A percentile compares a stretch with the other conserved stretches of the same genome.
phyloP scores from a whole-genome alignment of 2,329 filamentous ascomycete genomes.

The Pestalotiopsis sp. region DNA sequence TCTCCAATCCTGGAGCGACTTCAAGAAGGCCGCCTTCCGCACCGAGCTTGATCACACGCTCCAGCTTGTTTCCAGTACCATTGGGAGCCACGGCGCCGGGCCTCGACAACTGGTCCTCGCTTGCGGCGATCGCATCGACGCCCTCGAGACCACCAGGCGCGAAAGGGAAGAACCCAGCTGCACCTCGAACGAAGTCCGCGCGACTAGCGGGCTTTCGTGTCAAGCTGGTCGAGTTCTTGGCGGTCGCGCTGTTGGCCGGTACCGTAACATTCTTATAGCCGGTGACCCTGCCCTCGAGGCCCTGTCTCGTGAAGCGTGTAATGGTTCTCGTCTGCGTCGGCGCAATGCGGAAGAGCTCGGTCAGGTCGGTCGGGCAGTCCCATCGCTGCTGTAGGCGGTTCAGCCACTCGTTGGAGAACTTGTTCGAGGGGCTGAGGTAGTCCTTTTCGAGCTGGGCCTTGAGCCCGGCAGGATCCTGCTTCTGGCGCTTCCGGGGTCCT shows the following conservation, averaged over 20 bases:
- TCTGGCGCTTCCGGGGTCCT: conserved; percentile 42
- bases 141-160: conserved; percentile 86
- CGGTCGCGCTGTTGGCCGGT: conserved; percentile 83
- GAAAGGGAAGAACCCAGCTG: conserved; percentile 92
- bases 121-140: conserved; percentile 80
- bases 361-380: conserved; percentile 79
- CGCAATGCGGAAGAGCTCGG: conserved; percentile 83
- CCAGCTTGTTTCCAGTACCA: conserved; percentile 61
- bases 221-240: conserved; percentile 92
- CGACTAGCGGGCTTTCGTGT: conserved; percentile 82
- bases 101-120: conserved; percentile 74
- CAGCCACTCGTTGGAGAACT: conserved; percentile 84
- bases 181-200: conserved; percentile 90
- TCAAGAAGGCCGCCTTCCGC: conserved; percentile 77
- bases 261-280: conserved; percentile 95
- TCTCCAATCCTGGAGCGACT: conserved; percentile 76
- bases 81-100: conserved; percentile 44
- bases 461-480: conserved; percentile 61
- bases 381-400: conserved; percentile 87
- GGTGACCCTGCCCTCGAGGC: conserved; percentile 87
- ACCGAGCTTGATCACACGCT: conserved; percentile 83
- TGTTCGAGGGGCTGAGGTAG: conserved; percentile 76
- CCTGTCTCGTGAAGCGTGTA: conserved; percentile 87
- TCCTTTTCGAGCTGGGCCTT: conserved; percentile 73
- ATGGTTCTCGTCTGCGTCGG: conserved; percentile 94